Conservation (phyloP, 1,139 yeast species). For the Eremothecium sinecaudum region DNA sequence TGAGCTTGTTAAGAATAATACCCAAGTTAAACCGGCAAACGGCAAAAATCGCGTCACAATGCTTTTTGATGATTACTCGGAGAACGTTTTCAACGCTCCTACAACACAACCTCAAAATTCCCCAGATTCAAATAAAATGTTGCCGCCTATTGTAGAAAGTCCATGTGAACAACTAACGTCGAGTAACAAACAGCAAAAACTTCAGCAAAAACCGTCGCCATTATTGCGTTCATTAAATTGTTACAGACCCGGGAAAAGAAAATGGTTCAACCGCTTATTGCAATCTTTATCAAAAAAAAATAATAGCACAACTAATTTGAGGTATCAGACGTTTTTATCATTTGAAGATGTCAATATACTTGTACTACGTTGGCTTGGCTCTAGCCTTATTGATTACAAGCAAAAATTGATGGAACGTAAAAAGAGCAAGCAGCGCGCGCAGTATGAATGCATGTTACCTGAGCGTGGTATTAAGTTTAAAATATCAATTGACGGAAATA, state of each 20-base stretch:
- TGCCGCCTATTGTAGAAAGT: slow-evolving; percentile 1
- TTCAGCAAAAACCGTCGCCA: neutral
- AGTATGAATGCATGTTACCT: slow-evolving; percentile 21
- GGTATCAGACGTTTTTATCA: slow-evolving; percentile 10
- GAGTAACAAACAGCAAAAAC: neutral
- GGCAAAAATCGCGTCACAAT: slow-evolving; percentile 20
- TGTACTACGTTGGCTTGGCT: slow-evolving; percentile 22
- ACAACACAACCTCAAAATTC: neutral
- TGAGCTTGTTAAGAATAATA: neutral
- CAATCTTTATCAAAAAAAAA: slow-evolving; percentile 5
- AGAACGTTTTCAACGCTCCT: slow-evolving; percentile 7
- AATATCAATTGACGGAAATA: slow-evolving; percentile 16
- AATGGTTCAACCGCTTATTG: slow-evolving; percentile 1
- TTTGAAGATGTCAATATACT: slow-evolving; percentile 26
- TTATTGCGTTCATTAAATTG: too few relatives aligned
- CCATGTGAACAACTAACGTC: neutral
- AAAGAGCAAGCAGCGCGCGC: slow-evolving; percentile 18
- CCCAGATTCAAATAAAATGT: neutral
- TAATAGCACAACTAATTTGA: slow-evolving; percentile 4
- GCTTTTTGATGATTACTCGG: slow-evolving; percentile 26
- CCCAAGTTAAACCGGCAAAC: neutral
- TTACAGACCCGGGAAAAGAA: too few relatives aligned
- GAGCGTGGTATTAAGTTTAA: slow-evolving; percentile 22
- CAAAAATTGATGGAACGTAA: slow-evolving; percentile 19
- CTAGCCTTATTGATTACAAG: slow-evolving; percentile 22